Evolutionary conservation across 257 asterid genomes (phyloP).

Genomic region (Osmanthus fragrans): DNA sequence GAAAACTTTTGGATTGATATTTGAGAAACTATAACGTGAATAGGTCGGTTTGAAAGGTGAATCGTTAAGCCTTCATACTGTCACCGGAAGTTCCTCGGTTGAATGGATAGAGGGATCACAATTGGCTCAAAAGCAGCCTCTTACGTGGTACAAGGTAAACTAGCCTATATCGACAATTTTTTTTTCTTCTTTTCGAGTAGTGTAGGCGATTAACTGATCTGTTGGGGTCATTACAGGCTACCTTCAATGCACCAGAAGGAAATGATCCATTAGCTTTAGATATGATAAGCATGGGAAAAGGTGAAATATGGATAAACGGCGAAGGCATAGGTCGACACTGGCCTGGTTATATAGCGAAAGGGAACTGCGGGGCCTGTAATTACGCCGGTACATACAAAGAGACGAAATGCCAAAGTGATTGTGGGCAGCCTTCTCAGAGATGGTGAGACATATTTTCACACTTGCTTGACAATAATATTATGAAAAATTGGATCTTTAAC

Average conservation of each 20-base stretch:
- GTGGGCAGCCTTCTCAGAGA: constrained; percentile 92
- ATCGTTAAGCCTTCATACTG: constrained; percentile 46
- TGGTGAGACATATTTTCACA: constrained; percentile 47
- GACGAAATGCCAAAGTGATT: constrained; percentile 70
- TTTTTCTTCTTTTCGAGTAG: background rate
- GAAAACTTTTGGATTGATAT: background rate
- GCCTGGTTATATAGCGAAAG: constrained; percentile 77
- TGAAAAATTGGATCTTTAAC: background rate
- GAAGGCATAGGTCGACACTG: constrained; percentile 88
- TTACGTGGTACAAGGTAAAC: constrained; percentile 96
- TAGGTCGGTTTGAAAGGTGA: constrained; percentile 90
- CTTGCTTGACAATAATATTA: background rate
- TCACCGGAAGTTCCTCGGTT: constrained; percentile 70
- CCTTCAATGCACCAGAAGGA: constrained; percentile 74
- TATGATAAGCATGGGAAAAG: constrained; percentile 92
- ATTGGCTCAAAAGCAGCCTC: constrained; percentile 71
- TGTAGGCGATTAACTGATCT: background rate
- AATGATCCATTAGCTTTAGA: constrained; percentile 79
- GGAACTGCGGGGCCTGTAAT: constrained; percentile 64
- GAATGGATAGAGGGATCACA: constrained; percentile 69
- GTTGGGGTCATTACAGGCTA: constrained; percentile 42
- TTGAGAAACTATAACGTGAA: constrained; percentile 12
- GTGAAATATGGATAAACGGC: constrained; percentile 90
- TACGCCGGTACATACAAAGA: constrained; percentile 74
- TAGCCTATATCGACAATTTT: background rate